Percentiles rank a stretch among this genome's conserved stretches.
Evolutionary conservation across 2,329 filamentous ascomycete genomes (phyloP).

Genomic region (Diaporthe citriasiana): DNA sequence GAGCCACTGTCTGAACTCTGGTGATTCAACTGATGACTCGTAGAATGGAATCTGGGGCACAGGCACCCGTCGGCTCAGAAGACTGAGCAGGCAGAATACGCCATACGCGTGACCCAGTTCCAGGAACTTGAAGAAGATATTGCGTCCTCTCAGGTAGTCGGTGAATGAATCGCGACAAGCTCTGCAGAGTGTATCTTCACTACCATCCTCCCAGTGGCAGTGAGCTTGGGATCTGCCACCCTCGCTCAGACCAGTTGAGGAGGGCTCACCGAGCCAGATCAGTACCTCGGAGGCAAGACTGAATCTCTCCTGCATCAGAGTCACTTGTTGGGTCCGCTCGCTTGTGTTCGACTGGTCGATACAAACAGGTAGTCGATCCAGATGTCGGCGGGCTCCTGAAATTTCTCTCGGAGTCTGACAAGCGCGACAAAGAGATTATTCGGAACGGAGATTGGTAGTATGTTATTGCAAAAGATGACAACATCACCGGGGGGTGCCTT

Average conservation of each 20-base stretch:
- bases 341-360: slow-evolving; percentile 18
- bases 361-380: slow-evolving; percentile 35
- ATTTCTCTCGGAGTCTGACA: slow-evolving; percentile 14
- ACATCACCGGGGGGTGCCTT: neutral
- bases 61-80: neutral
- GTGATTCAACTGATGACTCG: neutral
- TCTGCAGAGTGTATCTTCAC: neutral
- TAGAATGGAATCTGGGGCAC: neutral
- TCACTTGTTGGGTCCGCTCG: slow-evolving; percentile 34
- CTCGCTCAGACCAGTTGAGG: neutral
- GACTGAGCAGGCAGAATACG: neutral
- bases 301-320: slow-evolving; percentile 31
- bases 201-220: neutral
- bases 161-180: neutral
- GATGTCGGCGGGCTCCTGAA: neutral
- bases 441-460: neutral
- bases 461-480: neutral
- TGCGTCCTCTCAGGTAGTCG: neutral
- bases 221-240: neutral
- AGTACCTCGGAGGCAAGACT: slow-evolving; percentile 22
- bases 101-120: neutral
- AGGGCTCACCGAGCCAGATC: slow-evolving; percentile 30
- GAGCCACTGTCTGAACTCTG: neutral
- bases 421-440: slow-evolving; percentile 16
- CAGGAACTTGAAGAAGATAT: neutral